Evolutionary conservation across 2,329 filamentous ascomycete genomes (phyloP).

Genomic region (Colletotrichum navitas): DNA sequence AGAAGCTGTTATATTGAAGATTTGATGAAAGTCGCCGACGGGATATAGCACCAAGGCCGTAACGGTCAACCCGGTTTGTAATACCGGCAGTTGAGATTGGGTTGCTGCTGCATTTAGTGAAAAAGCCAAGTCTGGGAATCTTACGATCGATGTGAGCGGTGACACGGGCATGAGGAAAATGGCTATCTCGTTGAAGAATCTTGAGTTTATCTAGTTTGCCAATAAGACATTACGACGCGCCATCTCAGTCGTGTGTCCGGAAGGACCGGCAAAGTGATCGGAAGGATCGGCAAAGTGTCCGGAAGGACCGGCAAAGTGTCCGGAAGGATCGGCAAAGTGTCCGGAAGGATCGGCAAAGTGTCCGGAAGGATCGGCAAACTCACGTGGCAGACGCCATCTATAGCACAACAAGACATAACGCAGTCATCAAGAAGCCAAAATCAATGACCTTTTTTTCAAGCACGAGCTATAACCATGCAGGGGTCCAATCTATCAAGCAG

Average conservation of each 20-base stretch:
- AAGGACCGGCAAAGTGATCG: not conserved
- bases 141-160: not conserved
- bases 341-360: not conserved
- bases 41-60: not conserved
- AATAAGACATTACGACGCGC: not conserved
- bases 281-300: not conserved
- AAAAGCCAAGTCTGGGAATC: not conserved
- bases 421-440: not conserved
- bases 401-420: not conserved
- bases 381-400: not conserved
- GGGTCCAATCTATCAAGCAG: too few relatives aligned
- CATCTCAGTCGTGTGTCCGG: too few relatives aligned
- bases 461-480: too few relatives aligned
- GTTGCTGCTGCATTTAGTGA: not conserved
- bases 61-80: not conserved
- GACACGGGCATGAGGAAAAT: not conserved
- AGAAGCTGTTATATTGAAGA: not conserved
- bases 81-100: not conserved
- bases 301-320: too few relatives aligned
- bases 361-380: not conserved
- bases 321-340: not conserved
- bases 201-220: not conserved
- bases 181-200: too few relatives aligned
- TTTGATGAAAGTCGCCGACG: not conserved
- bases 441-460: not conserved